A percentile compares a stretch with the other conserved stretches of the same genome.
Evolutionary conservation across 2,329 filamentous ascomycete genomes (phyloP).

Genomic region (Aspergillaceae sp.): DNA sequence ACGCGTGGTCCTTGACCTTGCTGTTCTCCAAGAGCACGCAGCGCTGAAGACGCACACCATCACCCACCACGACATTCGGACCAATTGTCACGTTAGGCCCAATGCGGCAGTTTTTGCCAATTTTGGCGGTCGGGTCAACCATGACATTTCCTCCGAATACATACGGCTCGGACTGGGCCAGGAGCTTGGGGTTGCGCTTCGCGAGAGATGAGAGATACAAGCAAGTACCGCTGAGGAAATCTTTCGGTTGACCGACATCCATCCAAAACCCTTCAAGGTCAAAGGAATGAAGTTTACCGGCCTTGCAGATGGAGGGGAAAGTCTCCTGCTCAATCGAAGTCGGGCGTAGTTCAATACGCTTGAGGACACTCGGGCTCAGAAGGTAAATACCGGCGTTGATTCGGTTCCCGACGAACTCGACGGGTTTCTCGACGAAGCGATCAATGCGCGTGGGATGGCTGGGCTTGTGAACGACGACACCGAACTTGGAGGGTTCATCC

Average conservation of each 20-base stretch:
- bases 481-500: slow-evolving; percentile 97
- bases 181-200: slow-evolving; percentile 80
- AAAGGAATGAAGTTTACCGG: slow-evolving; percentile 88
- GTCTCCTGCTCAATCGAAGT: slow-evolving; percentile 99
- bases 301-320: slow-evolving; percentile 86
- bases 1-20: slow-evolving; percentile 97
- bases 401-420: slow-evolving; percentile 96
- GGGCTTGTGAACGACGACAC: slow-evolving; percentile 95
- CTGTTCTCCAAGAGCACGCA: slow-evolving; percentile 81
- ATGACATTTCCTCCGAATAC: slow-evolving; percentile 92
- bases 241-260: slow-evolving; percentile 97
- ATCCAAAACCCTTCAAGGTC: slow-evolving; percentile 99
- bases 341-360: slow-evolving; percentile 88
- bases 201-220: slow-evolving; percentile 88
- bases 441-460: slow-evolving; percentile 87
- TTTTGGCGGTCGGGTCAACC: slow-evolving; percentile 88
- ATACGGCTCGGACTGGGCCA: slow-evolving; percentile 65
- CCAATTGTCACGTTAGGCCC: slow-evolving; percentile 96
- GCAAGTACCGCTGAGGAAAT: slow-evolving; percentile 93
- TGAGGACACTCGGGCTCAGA: slow-evolving; percentile 81
- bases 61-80: slow-evolving; percentile 81
- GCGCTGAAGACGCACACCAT: slow-evolving; percentile 87
- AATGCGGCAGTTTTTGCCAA: slow-evolving; percentile 97
- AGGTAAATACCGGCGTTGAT: slow-evolving; percentile 99
- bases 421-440: slow-evolving; percentile 98